Conservation (phyloP, 306 rosid genomes). For the Quercus glauca region DNA sequence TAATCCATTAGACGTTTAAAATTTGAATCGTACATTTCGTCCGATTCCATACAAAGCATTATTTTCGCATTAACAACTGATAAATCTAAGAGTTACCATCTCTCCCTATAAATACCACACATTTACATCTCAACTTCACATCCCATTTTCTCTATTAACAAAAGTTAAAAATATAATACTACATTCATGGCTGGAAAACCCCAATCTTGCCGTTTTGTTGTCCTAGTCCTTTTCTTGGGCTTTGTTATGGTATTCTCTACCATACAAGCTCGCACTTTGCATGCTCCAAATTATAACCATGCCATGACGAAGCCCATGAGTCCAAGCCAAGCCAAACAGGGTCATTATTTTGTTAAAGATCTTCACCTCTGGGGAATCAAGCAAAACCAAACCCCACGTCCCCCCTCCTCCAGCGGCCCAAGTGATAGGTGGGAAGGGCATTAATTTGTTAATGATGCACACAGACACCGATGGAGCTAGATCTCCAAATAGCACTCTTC, state of each 20-base stretch:
- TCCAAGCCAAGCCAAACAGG: conserved; percentile 3
- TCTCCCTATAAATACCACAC: not conserved
- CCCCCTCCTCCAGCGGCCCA: conserved; percentile 5
- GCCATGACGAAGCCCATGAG: not conserved
- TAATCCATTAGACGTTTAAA: no score
- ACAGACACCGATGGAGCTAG: not conserved
- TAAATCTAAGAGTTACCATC: no score
- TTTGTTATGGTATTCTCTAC: conserved; percentile 14
- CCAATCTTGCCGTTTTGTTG: not conserved
- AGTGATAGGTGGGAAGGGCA: conserved; percentile 26
- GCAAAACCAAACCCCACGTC: not conserved
- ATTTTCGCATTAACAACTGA: no score
- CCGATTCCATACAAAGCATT: not conserved
- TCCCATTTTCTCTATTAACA: not conserved
- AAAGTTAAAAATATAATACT: not conserved
- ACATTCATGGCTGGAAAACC: not conserved
- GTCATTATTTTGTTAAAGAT: conserved; percentile 1
- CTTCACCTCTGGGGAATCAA: conserved; percentile 27
- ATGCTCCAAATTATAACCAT: not conserved
- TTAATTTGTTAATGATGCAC: not conserved
- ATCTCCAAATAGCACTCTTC: no score
- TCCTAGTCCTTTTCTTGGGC: conserved; percentile 9
- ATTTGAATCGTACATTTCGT: no score
- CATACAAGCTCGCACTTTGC: conserved; percentile 16
- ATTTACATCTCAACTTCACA: not conserved